Conservation (phyloP, 345 rosid species). For the Eucalyptus cloeziana region DNA sequence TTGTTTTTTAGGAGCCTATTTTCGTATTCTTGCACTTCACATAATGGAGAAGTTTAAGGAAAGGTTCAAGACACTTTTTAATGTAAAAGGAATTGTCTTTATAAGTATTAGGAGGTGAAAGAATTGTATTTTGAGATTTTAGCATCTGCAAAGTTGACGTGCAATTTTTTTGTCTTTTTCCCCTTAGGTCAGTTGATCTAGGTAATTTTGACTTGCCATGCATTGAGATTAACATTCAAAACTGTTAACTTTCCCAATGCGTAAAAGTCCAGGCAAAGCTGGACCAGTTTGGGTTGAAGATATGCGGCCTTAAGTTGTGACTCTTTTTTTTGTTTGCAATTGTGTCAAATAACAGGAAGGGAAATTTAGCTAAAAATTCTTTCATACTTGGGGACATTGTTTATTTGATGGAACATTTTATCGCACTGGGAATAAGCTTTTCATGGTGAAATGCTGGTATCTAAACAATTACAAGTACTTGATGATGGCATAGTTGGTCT, state of each 20-base stretch:
- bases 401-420: background rate
- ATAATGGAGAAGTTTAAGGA: slow-evolving; percentile 18
- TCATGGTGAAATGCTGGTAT: background rate
- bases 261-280: background rate
- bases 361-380: background rate
- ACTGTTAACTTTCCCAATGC: background rate
- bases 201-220: background rate
- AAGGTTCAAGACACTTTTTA: slow-evolving; percentile 15
- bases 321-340: background rate
- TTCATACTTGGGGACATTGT: background rate
- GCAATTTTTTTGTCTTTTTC: background rate
- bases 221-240: background rate
- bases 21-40: background rate
- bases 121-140: background rate
- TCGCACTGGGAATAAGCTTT: background rate
- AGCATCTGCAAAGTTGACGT: background rate
- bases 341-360: background rate
- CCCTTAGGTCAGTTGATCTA: background rate
- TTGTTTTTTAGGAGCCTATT: slow-evolving; percentile 26
- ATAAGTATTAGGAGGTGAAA: background rate
- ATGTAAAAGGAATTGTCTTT: slow-evolving; percentile 14
- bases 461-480: background rate
- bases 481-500: background rate
- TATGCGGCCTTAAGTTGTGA: background rate
- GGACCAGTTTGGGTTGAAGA: background rate